Conservation (phyloP, 108 stramenopile genomes). For the Fragilaria crotonensis region DNA sequence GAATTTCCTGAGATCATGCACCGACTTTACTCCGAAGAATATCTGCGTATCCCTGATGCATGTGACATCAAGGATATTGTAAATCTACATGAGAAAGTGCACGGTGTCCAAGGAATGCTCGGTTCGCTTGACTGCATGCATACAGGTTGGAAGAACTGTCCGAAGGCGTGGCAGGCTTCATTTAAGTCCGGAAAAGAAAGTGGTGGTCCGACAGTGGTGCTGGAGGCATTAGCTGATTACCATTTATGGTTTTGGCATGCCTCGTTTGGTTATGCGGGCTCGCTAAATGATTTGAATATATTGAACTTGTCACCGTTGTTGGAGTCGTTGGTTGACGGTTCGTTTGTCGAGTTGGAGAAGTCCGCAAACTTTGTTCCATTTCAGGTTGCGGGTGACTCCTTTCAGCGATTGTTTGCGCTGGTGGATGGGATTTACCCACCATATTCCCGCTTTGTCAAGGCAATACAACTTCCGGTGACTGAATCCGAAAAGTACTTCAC, state of each 20-base stretch:
- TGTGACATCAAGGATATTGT: slow-evolving; percentile 5
- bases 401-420: slow-evolving; percentile 10
- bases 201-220: slow-evolving; percentile 2
- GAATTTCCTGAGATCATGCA: slow-evolving; percentile 1
- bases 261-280: slow-evolving; percentile 1
- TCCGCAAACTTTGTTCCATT: slow-evolving; percentile 1
- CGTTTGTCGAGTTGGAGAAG: background rate
- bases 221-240: slow-evolving; percentile 10
- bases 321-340: slow-evolving; percentile 1
- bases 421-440: slow-evolving; percentile 33
- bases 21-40: slow-evolving; percentile 8
- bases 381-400: too few species aligned
- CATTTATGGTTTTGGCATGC: slow-evolving; percentile 2
- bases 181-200: background rate
- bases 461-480: too few species aligned
- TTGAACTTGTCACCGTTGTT: slow-evolving; percentile 1
- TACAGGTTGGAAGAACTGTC: slow-evolving; percentile 17
- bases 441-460: slow-evolving; percentile 13
- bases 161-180: slow-evolving; percentile 8
- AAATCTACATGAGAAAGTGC: slow-evolving; percentile 1
- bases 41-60: slow-evolving; percentile 1
- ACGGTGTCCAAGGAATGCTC: slow-evolving; percentile 6
- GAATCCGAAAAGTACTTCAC: slow-evolving; percentile 4
- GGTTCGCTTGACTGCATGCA: slow-evolving; percentile 17
- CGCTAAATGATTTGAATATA: slow-evolving; percentile 14